Conservation (phyloP, 1,284 basidiomycete genomes). For the Wolfiporia cocos region DNA sequence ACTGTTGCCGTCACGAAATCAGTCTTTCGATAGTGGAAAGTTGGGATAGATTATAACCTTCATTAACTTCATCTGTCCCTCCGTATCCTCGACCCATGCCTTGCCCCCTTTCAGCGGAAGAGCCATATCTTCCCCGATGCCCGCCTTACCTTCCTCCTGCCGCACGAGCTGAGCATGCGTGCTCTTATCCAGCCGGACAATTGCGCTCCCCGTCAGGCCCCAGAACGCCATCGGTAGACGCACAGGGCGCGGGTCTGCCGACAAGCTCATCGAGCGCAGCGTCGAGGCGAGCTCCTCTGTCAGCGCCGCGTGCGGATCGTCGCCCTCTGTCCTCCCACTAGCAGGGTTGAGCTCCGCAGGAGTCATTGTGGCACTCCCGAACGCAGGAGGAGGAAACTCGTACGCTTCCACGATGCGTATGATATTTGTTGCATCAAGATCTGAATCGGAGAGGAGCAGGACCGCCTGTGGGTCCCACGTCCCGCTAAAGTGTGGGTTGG, state of each 20-base stretch:
- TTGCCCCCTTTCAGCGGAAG: slow-evolving; percentile 44
- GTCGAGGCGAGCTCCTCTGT: slow-evolving; percentile 36
- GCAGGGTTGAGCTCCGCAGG: slow-evolving; percentile 6
- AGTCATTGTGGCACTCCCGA: slow-evolving; percentile 18
- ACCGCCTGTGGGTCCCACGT: slow-evolving; percentile 70
- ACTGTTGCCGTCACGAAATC: slow-evolving; percentile 29
- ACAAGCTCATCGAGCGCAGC: slow-evolving; percentile 35
- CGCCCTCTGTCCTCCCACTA: slow-evolving; percentile 6
- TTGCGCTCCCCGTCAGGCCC: slow-evolving; percentile 32
- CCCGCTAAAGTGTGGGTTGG: slow-evolving; percentile 68
- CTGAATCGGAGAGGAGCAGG: slow-evolving; percentile 39
- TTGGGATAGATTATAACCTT: no score
- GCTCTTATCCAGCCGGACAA: slow-evolving; percentile 39
- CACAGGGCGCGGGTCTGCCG: slow-evolving; percentile 33
- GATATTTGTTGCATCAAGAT: slow-evolving; percentile 16
- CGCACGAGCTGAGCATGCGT: slow-evolving; percentile 32
- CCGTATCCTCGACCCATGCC: slow-evolving; percentile 42
- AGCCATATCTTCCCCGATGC: no score
- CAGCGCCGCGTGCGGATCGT: slow-evolving; percentile 21
- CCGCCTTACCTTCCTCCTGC: slow-evolving; percentile 13
- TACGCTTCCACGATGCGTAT: slow-evolving; percentile 42
- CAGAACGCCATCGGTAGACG: slow-evolving; percentile 36
- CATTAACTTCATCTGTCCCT: slow-evolving; percentile 40
- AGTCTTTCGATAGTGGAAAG: no score
- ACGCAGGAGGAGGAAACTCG: slow-evolving; percentile 51